Base-by-base conservation (phyloP, 345 rosid genomes). In the Lepidium didymum region DNA sequence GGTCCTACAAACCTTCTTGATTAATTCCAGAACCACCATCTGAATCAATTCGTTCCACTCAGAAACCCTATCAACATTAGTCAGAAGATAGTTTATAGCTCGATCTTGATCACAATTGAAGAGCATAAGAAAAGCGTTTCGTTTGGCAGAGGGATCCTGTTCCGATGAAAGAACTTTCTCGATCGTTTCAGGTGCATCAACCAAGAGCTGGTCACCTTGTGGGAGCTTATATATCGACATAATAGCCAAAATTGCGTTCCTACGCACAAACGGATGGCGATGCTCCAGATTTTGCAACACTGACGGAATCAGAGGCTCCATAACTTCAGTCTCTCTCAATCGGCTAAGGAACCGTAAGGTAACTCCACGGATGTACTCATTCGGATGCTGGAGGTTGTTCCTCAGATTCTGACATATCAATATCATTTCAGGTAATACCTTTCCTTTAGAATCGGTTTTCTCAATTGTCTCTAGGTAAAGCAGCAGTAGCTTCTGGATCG, bases 321-420 rank as follows among this genome's bases (percentile, higher is more conserved):
- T 71, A 45, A 86, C 80, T 69, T 86, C 91, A n/a, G 81, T 77
- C 80, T 86, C 88, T 5, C 73, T 82, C 72, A 86, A 36, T 6
- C 88, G 85, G 73, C 88, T 77, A 36, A 86, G 85, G 68, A 88
- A 88, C 74, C 96, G 75, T 70, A 88, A 72, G 10, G 90, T 88
- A 36, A 86, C 91, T 44, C 98, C 98, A 60, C 96, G 92, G 44
- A 93, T 88, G 69, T 93, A 90, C 80, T 90, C 98, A 62, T 93
- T 93, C 1, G 97, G 94, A 69, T 88, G 96, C 81, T 93, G 97
- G 76, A 93, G 98, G 79, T 93, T 88, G 85, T 93, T 93, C 79
- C 90, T 78, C 70, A 93, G 77, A 67, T 88, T 88, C 77, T 93
- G 97, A 82, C 97, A 93, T 43, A 93, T 88, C 75, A 93, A 75